Evolutionary conservation across 2,329 filamentous ascomycete species (phyloP), one percentile per base, ranked within the genome.

Genomic region (Phaeoacremonium minimum): DNA sequence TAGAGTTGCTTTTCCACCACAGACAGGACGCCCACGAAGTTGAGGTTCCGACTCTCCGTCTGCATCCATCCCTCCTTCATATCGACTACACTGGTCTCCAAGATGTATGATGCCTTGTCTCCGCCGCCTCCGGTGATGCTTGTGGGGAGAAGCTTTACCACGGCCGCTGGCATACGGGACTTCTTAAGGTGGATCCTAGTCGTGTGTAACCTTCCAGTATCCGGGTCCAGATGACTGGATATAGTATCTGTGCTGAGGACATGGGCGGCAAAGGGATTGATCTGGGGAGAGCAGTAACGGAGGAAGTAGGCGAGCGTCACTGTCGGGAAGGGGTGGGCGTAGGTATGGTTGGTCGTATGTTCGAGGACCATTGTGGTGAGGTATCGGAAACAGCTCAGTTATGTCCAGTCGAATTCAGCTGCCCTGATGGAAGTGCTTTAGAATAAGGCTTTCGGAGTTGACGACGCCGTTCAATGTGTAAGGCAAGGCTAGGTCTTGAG

Each of bases 281-380:
- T 66, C 46, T 77, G 69, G 18, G 75, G 73, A 5, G 74, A 78
- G 41, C 85, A 88, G 64, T 93, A 93, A 47, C 87, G 85, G 33
- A 93, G 82, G 65, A 91, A 93, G 73, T 88, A 93, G 65, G 87
- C 87, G 60, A 93, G 82, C 33, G 86, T 88, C 44, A 93, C 87
- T 58, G 86, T 86, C 44, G 85, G 81, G 67, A 91, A 91, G 33
- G 85, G 83, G 63, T 91, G 87, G 46, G 81, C 74, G 71, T 90
- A 89, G 52, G 74, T 77, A 59, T 86, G 83, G 63, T 75, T 79
- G 50, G 77, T 80, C 36, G 75, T 77, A 59, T 79, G 76, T 6
- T 73, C 77, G 62, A 80, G 73, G 45, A 80, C 76, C 76, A 80
- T 80, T 38, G 55, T 72, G 53, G 45, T 55, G 37, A 26, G 22